Evolutionary conservation across 148 eudicot genomes (phyloP), one percentile per base, ranked within the genome.

Genomic region (Rhododendron ovatum): DNA sequence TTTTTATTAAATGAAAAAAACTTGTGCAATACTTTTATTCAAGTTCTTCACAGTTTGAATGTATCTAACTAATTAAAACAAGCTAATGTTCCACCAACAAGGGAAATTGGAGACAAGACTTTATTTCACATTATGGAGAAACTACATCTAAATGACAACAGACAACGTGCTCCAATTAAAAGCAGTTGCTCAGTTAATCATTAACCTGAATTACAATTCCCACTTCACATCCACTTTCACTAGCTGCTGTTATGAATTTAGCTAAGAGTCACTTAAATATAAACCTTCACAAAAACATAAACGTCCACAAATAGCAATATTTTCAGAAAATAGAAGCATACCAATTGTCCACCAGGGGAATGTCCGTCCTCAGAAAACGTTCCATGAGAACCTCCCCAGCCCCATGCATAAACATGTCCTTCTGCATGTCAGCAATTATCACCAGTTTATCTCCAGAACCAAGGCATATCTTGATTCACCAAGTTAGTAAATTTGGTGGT

Each of bases 311-410:
- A 22, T 24, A 22, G n/a, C 47, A 41, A 26, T 26, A 79, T 15
- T 24, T n/a, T 24, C 33, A 26, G 0, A 79, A 9, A 79, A 81
- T 53, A 48, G 83, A 85, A 86, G 86, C 95, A 89, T 85, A 97
- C 98, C 99, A 97, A 88, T 83, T 97, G 99, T 87, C 99, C 98
- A 20, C 98, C 98, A 67, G 99, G 93, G 85, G 99, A 97, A 80
- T 93, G 96, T 41, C 98, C 99, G 57, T 95, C 98, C 69, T 88
- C 96, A 41, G 95, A 91, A 85, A 97, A 97, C 76, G 99, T 93
- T 78, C 99, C 99, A 88, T 94, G 91, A 63, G 98, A 94, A 80
- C 99, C 98, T 85, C 99, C 98, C 99, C 99, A 97, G 71, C 99
- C 99, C 99, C 99, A 97, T 35, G 98, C 89, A 89, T 92, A 97